Evolutionary conservation across 2,329 filamentous ascomycete species (phyloP), one percentile per base, ranked within the genome.

Genomic region (Ophiocordyceps australis): DNA sequence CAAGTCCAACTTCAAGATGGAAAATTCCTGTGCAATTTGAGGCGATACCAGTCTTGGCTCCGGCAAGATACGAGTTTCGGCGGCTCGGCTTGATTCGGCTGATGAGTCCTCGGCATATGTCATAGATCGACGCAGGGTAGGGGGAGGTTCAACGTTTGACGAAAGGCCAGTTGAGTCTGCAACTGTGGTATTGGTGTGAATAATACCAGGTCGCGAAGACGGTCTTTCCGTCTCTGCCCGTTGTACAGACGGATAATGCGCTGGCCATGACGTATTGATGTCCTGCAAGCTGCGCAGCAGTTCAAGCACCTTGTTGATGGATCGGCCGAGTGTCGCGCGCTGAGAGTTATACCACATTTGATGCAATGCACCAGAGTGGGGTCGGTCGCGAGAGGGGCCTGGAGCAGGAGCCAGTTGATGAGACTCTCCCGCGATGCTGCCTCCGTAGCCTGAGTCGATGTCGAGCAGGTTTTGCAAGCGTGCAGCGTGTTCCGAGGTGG

Each of bases 271-370:
- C 10, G 75, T 58, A 43, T 98, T 98, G 65, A 81, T 89, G 34
- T 85, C 66, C 49, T 92, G 85, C 30, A 98, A 64, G 31, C 70
- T 71, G 47, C 77, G 75, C 35, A 98, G 55, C 3, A 82, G 70
- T 32, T 94, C 82, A 30, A 94, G 70, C 7, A 85, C 86, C 38
- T 74, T 71, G 42, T 74, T 79, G 44, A 98, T 94, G 10, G 83
- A 78, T 31, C 85, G 76, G 22, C 72, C 81, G n/a, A 98, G 68
- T 17, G 79, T 72, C 5, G 74, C 79, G 31, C 85, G 74, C 47
- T 95, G 93, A 41, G 82, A 72, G 50, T 95, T 95, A 55, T 93
- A 94, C 62, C 80, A 81, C 36, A 95, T 65, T 54, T 95, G 89
- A 43, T 92, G 77, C 25, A 94, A 72, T 50, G 92, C 81, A 43